Base-by-base conservation (phyloP, 2,329 filamentous ascomycete species). In the Dryadomyces quercivorus region DNA sequence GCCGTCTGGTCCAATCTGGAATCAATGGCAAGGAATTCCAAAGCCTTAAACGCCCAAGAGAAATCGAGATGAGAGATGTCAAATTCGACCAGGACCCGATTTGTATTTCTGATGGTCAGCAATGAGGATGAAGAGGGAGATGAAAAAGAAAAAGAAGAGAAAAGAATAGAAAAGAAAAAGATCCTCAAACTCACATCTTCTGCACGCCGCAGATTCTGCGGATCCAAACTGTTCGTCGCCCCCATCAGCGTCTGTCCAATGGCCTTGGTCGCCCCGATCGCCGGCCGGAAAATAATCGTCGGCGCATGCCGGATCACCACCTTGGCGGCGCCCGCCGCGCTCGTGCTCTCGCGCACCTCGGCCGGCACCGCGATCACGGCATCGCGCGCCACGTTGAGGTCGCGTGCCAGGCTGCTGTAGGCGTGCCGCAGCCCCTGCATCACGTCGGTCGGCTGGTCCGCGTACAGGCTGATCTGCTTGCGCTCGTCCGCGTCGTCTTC, bases 351-450 rank as follows among this genome's bases (percentile, higher is more conserved):
- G 75, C 95, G 85, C 1, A 95, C 81, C 66, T 97, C 92, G 0
- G 86, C 88, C 0, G 93, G 92, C 26, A 98, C 88, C 1, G 92
- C 93, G 62, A 98, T 92, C 56, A 98, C 89, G 10, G 92, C 93
- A 69, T 98, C 90, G 55, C 85, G 77, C 0, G 93, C 88, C 47
- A 91, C 75, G 43, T 92, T 77, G n/a, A 98, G 74, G 67, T 98
- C 94, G 38, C 90, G 81, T 57, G 91, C 84, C 31, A 98, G 75
- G 53, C 90, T 88, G 31, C 83, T 75, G 62, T 91, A 92, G 4
- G 90, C 93, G 13, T 87, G 87, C 2, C 86, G 79, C 16, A 98
- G 73, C 3, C 93, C 93, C 62, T 94, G 88, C 3, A 92, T 76
- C 2, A 98, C 86, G 1, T 88, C 88, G 2, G 93, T 81, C 0